Base-by-base conservation (phyloP, 2,329 filamentous ascomycete species). In the Aspergillus versicolor region DNA sequence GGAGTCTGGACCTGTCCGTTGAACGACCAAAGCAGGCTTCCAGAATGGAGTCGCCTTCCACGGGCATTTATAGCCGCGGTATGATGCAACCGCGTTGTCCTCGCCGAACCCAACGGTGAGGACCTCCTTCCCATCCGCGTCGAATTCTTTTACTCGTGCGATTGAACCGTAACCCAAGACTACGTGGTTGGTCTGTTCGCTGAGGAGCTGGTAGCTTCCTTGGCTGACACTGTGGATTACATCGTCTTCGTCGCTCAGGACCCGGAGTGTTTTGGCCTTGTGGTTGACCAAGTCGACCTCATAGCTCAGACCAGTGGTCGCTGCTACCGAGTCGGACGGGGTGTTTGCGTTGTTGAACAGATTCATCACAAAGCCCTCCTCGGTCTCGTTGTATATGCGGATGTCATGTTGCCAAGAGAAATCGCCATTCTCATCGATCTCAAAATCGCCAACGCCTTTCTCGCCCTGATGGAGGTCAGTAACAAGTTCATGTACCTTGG, bases 341-440 rank as follows among this genome's bases (percentile, higher is more conserved):
- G 65, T 67, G 54, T 71, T 68, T 52, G 64, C 65, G 38, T 73
- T 70, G 58, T 72, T 72, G 56, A 72, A 71, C 51, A 70, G 54
- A 42, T 61, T 68, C 17, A 76, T 53, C 9, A 68, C 62, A 49
- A 75, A 62, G 19, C 68, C 67, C 5, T 68, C 66, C 27, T 67
- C 64, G 34, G 74, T 71, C 43, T 70, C 60, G 57, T 72, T 70
- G 61, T 67, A 70, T 47, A 75, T 55, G 37, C 74, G 72, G 11
- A 74, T 71, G 58, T 73, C 65, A 47, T 73, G 71, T 61, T 73
- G 70, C 70, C 70, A 73, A 22, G 69, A 66, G 56, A 67, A 70
- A 21, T 49, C 49, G 32, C 47, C 61, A 32, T 42, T 38, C 32
- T 62, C 56, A 37, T 65, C 65, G 19, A 63, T 60, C 34, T 60